Conservation (phyloP, 306 rosid species). For the Prunus persica region DNA sequence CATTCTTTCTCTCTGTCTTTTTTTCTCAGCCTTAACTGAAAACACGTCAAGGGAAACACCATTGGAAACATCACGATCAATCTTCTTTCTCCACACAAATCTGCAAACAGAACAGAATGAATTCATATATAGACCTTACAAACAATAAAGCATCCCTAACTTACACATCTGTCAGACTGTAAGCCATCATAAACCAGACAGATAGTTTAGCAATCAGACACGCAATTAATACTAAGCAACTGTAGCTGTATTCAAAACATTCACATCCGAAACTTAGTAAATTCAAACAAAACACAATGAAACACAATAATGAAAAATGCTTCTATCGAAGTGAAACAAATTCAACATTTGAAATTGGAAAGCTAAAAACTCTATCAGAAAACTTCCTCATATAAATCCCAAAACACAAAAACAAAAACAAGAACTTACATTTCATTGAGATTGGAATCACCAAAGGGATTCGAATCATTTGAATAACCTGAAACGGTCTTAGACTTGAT, state of each 20-base stretch:
- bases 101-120: conserved; percentile 37
- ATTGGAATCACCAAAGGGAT: conserved; percentile 95
- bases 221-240: background rate
- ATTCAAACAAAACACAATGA: background rate
- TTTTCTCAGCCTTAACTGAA: conserved; percentile 74
- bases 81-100: conserved; percentile 98
- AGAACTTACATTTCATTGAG: conserved; percentile 72
- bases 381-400: background rate
- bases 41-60: conserved; percentile 62
- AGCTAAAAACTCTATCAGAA: background rate
- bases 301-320: background rate
- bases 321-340: background rate
- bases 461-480: conserved; percentile 86
- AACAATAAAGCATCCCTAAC: background rate
- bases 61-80: conserved; percentile 80
- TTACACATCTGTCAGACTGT: background rate
- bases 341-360: background rate
- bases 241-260: background rate
- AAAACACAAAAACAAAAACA: background rate
- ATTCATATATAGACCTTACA: background rate
- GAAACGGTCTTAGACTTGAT: conserved; percentile 65
- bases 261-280: background rate
- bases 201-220: background rate
- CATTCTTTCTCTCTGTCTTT: conserved; percentile 82
- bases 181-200: background rate